Percentiles rank a stretch among this genome's conserved stretches.
Conservation (phyloP, 352 stramenopile genomes). For the Pythium chondricola region DNA sequence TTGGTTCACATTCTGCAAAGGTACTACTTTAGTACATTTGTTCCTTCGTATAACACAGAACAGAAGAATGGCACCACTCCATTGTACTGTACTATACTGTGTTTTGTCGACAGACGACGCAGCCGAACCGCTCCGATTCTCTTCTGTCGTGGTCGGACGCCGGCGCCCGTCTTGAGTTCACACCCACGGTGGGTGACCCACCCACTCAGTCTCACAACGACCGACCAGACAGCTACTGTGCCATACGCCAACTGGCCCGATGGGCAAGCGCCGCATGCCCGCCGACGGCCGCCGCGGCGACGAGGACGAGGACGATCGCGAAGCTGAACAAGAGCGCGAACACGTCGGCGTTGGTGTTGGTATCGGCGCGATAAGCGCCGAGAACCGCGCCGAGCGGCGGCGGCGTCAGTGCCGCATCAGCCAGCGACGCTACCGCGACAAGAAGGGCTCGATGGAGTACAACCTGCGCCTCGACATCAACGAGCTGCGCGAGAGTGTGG, state of each 20-base stretch:
- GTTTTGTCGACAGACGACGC: too few relatives aligned
- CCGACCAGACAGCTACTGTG: background rate
- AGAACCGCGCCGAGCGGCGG: slow-evolving; percentile 30
- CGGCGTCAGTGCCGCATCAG: slow-evolving; percentile 58
- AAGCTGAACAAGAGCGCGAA: background rate
- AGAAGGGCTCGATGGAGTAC: slow-evolving; percentile 57
- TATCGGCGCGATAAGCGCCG: slow-evolving; percentile 5
- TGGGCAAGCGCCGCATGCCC: too few relatives aligned
- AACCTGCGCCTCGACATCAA: slow-evolving; percentile 66
- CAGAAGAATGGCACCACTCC: too few relatives aligned
- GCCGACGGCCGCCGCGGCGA: too few relatives aligned
- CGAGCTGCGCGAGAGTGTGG: slow-evolving; percentile 45
- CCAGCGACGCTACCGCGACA: slow-evolving; percentile 66
- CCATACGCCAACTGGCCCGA: too few relatives aligned
- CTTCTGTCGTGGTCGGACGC: too few relatives aligned
- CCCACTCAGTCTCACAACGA: background rate
- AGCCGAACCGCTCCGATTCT: too few relatives aligned
- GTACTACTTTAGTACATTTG: background rate
- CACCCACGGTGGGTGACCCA: too few relatives aligned
- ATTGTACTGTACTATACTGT: too few relatives aligned
- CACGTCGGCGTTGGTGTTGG: background rate
- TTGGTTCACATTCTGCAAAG: background rate
- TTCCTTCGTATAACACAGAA: background rate
- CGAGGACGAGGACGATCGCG: background rate
- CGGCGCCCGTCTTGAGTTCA: too few relatives aligned